These are phyloP conservation scores for Nakazawaea siamensis DNA, from an alignment of 805 yeast genomes.

Conservation along the genomic window DNA sequence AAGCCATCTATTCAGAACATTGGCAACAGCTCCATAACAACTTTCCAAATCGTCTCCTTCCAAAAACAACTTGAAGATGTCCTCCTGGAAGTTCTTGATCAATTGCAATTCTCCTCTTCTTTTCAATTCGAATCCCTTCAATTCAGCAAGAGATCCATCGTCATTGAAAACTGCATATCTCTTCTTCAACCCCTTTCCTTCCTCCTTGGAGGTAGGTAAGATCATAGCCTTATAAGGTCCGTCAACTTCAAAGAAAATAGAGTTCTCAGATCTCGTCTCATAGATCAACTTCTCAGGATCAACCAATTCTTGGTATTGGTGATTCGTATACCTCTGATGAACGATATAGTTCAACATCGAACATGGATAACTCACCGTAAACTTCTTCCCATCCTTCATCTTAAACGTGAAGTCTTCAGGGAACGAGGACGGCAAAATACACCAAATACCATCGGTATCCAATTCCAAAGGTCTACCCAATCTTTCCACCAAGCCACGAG, in stretches of 20 bases:
- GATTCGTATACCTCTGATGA: conserved; percentile 84
- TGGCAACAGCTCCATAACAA: conserved; percentile 86
- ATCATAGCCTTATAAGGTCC: conserved; percentile 99
- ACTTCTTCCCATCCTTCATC: conserved; percentile 67
- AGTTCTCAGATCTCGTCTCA: conserved; percentile 77
- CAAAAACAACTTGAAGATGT: conserved; percentile 82
- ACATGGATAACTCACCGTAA: conserved; percentile 84
- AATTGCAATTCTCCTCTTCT: conserved; percentile 93
- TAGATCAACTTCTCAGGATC: conserved; percentile 66
- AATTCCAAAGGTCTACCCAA: conserved; percentile 92
- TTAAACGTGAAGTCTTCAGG: conserved; percentile 80
- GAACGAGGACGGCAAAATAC: conserved; percentile 87
- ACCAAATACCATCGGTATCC: conserved; percentile 99
- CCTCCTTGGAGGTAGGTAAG: conserved; percentile 93
- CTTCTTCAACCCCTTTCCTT: conserved; percentile 93
- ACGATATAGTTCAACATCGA: conserved; percentile 93
- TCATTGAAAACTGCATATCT: conserved; percentile 95
- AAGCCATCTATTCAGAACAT: conserved; percentile 91
- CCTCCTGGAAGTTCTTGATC: conserved; percentile 91
- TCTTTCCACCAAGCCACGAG: conserved; percentile 82
- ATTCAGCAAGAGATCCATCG: conserved; percentile 89
- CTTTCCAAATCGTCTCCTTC: conserved; percentile 73
- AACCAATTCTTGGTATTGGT: conserved; percentile 82
- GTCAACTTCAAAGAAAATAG: conserved; percentile 96
- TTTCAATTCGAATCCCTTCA: conserved; percentile 94